Conservation (phyloP, 208 protist species). For the Leishmania amazonensis region DNA sequence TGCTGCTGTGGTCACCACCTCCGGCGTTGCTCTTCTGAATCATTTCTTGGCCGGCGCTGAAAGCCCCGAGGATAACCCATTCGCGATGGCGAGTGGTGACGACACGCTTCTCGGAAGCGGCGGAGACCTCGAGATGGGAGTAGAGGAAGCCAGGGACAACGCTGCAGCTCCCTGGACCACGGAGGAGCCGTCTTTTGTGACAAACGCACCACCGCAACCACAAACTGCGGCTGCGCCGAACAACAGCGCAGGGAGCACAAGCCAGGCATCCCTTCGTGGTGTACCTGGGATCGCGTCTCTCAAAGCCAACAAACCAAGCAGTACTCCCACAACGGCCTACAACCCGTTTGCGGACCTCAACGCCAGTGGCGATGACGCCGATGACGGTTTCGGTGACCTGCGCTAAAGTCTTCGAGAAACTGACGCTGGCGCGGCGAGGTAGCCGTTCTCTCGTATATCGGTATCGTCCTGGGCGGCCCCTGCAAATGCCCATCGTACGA, state of each 20-base stretch:
- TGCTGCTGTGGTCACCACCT: neutral
- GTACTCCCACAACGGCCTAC: neutral
- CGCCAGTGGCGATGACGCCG: slow-evolving; percentile 10
- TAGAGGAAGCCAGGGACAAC: neutral
- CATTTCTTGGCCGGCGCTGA: slow-evolving; percentile 2
- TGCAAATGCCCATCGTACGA: neutral
- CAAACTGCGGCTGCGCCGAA: neutral
- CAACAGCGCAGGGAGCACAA: neutral
- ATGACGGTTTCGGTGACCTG: slow-evolving; percentile 22
- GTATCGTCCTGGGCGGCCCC: neutral
- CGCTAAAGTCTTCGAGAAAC: neutral
- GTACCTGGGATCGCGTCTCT: neutral
- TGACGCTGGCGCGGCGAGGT: too few relatives aligned
- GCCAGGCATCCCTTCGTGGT: too few relatives aligned
- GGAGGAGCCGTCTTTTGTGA: neutral
- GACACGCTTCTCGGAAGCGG: neutral
- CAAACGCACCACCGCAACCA: neutral
- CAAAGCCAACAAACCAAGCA: neutral
- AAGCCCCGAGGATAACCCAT: neutral
- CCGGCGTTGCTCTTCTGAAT: neutral
- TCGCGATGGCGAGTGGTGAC: neutral
- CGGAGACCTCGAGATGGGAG: neutral
- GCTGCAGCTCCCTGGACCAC: neutral
- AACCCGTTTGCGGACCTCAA: slow-evolving; percentile 26
- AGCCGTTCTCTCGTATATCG: neutral